Percentiles rank a stretch among this genome's conserved stretches.
Evolutionary conservation across 805 yeast species (phyloP).

Genomic region (Nakazawaea wyomingensis): DNA sequence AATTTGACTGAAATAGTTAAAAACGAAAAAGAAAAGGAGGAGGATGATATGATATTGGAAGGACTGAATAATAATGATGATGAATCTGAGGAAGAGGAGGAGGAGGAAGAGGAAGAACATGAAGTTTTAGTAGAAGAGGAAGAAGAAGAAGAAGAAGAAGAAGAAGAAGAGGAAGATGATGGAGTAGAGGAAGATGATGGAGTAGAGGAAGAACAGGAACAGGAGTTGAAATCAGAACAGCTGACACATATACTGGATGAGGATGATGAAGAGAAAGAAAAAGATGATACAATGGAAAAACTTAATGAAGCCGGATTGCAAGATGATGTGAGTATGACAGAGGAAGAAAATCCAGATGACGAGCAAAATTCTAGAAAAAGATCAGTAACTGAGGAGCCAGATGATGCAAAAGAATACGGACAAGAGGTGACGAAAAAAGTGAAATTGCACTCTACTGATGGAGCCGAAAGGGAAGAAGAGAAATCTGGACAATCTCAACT

Average conservation of each 20-base stretch:
- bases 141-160: slow-evolving; percentile 18
- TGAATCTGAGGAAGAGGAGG: slow-evolving; percentile 7
- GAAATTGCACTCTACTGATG: too few relatives aligned
- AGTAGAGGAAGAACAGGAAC: slow-evolving; percentile 12
- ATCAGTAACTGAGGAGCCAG: not conserved
- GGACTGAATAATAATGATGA: slow-evolving; percentile 8
- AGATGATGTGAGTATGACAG: not conserved
- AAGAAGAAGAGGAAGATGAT: slow-evolving; percentile 24
- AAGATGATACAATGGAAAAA: not conserved
- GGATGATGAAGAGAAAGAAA: not conserved
- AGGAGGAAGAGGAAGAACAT: slow-evolving; percentile 23
- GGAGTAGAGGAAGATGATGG: slow-evolving; percentile 18
- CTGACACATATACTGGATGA: not conserved
- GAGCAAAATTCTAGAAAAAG: not conserved
- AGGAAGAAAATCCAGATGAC: slow-evolving; percentile 16
- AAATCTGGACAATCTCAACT: not conserved
- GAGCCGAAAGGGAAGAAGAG: not conserved
- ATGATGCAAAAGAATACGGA: not conserved
- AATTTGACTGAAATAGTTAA: not conserved
- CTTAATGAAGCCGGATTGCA: not conserved
- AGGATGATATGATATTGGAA: slow-evolving; percentile 8
- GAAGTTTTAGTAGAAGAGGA: slow-evolving; percentile 15
- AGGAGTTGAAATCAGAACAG: not conserved
- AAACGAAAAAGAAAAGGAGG: slow-evolving; percentile 1
- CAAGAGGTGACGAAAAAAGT: not conserved